Percentiles rank a stretch among this genome's conserved stretches.
phyloP scores from a whole-genome alignment of 495 filamentous ascomycete genomes.

The Xylaria acuta region DNA sequence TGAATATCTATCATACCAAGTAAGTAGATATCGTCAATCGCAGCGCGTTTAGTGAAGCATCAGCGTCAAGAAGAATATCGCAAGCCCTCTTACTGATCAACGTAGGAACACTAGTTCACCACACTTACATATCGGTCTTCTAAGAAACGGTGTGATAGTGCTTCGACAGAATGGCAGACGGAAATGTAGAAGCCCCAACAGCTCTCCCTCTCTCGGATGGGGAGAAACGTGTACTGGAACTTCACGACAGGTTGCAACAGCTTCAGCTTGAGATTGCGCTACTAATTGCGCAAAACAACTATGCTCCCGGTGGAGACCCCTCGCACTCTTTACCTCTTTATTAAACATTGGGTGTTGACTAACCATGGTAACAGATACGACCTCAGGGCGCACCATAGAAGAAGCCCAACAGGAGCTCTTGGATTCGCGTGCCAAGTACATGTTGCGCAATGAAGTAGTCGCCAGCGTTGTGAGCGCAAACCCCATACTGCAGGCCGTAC shows the following conservation, averaged over 20 bases:
- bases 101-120: not conserved
- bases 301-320: slow-evolving; percentile 39
- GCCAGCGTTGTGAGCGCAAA: slow-evolving; percentile 70
- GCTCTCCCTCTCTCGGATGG: slow-evolving; percentile 62
- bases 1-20: no score
- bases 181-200: slow-evolving; percentile 18
- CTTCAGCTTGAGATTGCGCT: slow-evolving; percentile 73
- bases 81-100: not conserved
- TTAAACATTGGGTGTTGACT: not conserved
- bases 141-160: not conserved
- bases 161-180: slow-evolving; percentile 30
- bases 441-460: slow-evolving; percentile 69
- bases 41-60: not conserved
- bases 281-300: slow-evolving; percentile 59
- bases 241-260: slow-evolving; percentile 73
- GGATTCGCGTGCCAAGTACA: slow-evolving; percentile 70
- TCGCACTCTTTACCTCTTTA: slow-evolving; percentile 1
- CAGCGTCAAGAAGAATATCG: not conserved
- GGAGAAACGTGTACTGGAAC: slow-evolving; percentile 67
- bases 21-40: not conserved
- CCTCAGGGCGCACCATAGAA: slow-evolving; percentile 52
- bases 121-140: not conserved
- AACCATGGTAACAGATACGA: slow-evolving; percentile 23
- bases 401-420: slow-evolving; percentile 69
- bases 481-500: slow-evolving; percentile 77